These are phyloP conservation scores for Stachybotrys chartarum DNA, from an alignment of 2,329 filamentous ascomycete species.

Conservation along the genomic window DNA sequence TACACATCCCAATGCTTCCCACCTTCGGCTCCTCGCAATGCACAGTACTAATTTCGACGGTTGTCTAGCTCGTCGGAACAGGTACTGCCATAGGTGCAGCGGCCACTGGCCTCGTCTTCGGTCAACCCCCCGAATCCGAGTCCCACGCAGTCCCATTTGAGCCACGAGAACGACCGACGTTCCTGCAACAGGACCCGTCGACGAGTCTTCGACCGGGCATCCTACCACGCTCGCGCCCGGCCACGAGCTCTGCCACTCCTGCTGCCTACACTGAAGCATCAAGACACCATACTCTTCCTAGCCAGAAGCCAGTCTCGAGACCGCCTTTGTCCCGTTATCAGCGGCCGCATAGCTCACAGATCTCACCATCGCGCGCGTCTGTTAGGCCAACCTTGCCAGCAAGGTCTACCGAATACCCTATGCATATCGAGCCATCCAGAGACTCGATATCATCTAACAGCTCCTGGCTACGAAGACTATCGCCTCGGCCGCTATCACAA, in stretches of 20 bases:
- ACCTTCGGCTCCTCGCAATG: slow-evolving; percentile 7
- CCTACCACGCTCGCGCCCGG: slow-evolving; percentile 30
- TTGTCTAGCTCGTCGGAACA: slow-evolving; percentile 49
- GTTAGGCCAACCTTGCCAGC: slow-evolving; percentile 36
- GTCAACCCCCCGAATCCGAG: slow-evolving; percentile 40
- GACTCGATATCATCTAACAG: slow-evolving; percentile 55
- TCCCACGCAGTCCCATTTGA: slow-evolving; percentile 16
- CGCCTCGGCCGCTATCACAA: slow-evolving; percentile 57
- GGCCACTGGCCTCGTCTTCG: slow-evolving; percentile 51
- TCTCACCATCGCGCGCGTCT: slow-evolving; percentile 29
- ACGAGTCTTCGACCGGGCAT: slow-evolving; percentile 16
- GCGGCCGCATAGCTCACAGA: slow-evolving; percentile 29
- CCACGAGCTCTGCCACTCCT: slow-evolving; percentile 32
- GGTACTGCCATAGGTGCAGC: slow-evolving; percentile 56
- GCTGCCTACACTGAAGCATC: slow-evolving; percentile 21
- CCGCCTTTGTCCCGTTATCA: slow-evolving; percentile 30
- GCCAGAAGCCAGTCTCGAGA: slow-evolving; percentile 22
- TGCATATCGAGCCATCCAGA: slow-evolving; percentile 37
- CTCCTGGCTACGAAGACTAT: slow-evolving; percentile 69
- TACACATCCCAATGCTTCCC: slow-evolving; percentile 6
- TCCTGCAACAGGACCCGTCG: slow-evolving; percentile 25
- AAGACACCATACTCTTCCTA: slow-evolving; percentile 20
- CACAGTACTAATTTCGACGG: neutral
- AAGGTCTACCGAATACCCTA: slow-evolving; percentile 28
- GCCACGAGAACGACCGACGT: slow-evolving; percentile 21